phyloP scores from a whole-genome alignment of 75 land plant genomes.

The Gnetum montanum region DNA sequence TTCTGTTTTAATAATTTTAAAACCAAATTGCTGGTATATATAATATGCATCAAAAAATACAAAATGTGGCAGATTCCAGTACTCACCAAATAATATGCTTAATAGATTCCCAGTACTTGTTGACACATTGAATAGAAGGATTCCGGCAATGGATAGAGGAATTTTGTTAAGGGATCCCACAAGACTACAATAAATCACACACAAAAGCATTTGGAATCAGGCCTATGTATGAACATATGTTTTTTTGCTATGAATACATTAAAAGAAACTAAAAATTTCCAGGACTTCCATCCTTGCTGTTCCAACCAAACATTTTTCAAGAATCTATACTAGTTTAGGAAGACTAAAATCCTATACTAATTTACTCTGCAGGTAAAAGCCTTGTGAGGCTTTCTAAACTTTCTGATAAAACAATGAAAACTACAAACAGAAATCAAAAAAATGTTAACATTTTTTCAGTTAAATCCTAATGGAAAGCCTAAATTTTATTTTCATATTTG shows the following conservation, averaged over 20 bases:
- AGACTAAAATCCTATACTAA: too few species aligned
- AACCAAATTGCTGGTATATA: not conserved
- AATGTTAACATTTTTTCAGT: too few species aligned
- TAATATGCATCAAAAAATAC: not conserved
- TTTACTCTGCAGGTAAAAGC: too few species aligned
- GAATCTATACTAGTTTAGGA: too few species aligned
- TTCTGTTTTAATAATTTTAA: not conserved
- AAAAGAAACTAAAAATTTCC: not conserved
- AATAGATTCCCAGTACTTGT: slow-evolving; percentile 49
- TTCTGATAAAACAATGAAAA: too few species aligned
- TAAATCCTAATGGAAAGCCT: too few species aligned
- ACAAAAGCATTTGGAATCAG: not conserved
- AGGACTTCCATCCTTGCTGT: not conserved
- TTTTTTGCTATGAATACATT: not conserved
- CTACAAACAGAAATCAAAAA: too few species aligned
- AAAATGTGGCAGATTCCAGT: not conserved
- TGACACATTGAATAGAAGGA: slow-evolving; percentile 76
- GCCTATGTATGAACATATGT: not conserved
- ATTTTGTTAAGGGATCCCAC: slow-evolving; percentile 98
- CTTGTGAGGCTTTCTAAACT: too few species aligned
- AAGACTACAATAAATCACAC: slow-evolving; percentile 65
- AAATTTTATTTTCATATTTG: too few species aligned
- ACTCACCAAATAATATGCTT: slow-evolving; percentile 87
- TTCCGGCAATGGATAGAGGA: slow-evolving; percentile 81
- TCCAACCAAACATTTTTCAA: not conserved